Base-by-base conservation (phyloP, 441 rosid genomes). In the Gossypium davidsonii region DNA sequence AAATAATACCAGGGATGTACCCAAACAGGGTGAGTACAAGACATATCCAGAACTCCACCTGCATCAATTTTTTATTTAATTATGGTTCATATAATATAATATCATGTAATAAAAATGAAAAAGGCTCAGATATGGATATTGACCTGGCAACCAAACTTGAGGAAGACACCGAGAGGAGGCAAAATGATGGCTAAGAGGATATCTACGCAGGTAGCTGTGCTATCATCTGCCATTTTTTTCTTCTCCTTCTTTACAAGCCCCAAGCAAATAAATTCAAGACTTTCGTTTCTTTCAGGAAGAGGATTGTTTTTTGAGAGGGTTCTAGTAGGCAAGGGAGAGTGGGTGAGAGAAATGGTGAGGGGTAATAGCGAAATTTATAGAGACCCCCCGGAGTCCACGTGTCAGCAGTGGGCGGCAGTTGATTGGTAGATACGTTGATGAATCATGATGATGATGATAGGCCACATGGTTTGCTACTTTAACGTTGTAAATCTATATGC, bases 111-210 rank as follows among this genome's bases (percentile, higher is more conserved):
- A 4, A 4, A 31, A 31, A 31, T 31, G 34, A 31, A 31, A 31
- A 31, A 4, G 6, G 34, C 34, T 31, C 34, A 21, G 31, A 57
- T 10, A 23, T 10, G 6, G 67, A 34, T 7, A 12, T 1, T 39
- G 26, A 91, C 98, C 81, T 82, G 3, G 83, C 96, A 93, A 34
- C 96, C 94, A 73, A 10, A 90, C 81, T 89, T 93, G 84, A 91
- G 93, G 82, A 91, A 93, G 73, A 93, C 98, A 3, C 98, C 98
- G 0, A 93, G 93, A 67, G 98, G 98, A 46, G 98, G 98, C 87
- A 93, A 85, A 67, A 93, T 9, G 78, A 93, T 88, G 34, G 98
- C 97, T 74, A 93, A 48, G 69, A 93, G 14, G 73, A 91, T 89
- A 70, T 91, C 97, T 2, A 91, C 0, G 86, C 86, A 91, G 1